Percentiles rank a stretch among this genome's conserved stretches.
These are phyloP conservation scores for Xylariaceae sp. DNA, from an alignment of 2,329 filamentous ascomycete genomes.

Conservation along the genomic window DNA sequence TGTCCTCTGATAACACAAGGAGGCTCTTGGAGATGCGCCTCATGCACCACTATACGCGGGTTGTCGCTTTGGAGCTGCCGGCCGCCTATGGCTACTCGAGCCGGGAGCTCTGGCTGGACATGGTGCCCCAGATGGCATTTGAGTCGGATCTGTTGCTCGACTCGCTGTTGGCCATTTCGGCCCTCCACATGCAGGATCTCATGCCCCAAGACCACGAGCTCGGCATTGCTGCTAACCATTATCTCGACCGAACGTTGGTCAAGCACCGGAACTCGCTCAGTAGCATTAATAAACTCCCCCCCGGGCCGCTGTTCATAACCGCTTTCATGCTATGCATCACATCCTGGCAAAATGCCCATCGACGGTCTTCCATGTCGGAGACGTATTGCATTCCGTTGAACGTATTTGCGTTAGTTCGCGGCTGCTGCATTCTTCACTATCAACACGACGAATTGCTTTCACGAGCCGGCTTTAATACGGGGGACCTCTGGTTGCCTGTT, in stretches of 20 bases:
- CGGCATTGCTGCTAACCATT: conserved; percentile 6
- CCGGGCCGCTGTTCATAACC: conserved; percentile 13
- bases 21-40: conserved; percentile 16
- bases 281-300: conserved; percentile 5
- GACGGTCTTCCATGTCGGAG: conserved; percentile 3
- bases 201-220: conserved; percentile 10
- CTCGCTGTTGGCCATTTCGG: conserved; percentile 14
- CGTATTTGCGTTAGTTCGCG: conserved; percentile 15
- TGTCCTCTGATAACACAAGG: conserved; percentile 3
- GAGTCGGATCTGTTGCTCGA: conserved; percentile 16
- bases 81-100: conserved; percentile 15
- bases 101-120: conserved; percentile 18
- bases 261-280: conserved; percentile 14
- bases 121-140: conserved; percentile 15
- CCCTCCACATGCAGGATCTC: conserved; percentile 16
- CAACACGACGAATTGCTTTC: conserved; percentile 13
- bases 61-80: conserved; percentile 11
- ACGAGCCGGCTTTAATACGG: conserved; percentile 9
- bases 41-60: conserved; percentile 17
- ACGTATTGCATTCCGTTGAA: conserved; percentile 11
- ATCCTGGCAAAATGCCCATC: conserved; percentile 14
- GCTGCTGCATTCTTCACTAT: conserved; percentile 12
- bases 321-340: conserved; percentile 17
- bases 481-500: conserved; percentile 4
- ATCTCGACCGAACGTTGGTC: conserved; percentile 13